A percentile compares a stretch with the other conserved stretches of the same genome.
These are phyloP conservation scores for Jamesozyma hellenica DNA, from an alignment of 805 yeast species.

Conservation along the genomic window DNA sequence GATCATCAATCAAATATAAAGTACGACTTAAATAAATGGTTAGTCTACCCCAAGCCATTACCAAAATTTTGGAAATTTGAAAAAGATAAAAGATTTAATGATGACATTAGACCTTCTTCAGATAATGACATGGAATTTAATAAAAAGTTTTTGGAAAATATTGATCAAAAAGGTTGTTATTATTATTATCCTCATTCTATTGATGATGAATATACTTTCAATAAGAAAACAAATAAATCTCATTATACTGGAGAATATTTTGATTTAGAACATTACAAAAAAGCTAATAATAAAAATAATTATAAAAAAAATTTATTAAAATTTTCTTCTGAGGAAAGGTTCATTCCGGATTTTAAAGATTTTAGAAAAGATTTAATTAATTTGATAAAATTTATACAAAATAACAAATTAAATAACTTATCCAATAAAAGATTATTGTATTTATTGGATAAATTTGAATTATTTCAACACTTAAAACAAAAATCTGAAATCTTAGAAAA, in stretches of 20 bases:
- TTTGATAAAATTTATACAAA: slow-evolving; percentile 15
- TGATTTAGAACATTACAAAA: slow-evolving; percentile 22
- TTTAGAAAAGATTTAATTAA: slow-evolving; percentile 26
- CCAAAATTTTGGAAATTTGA: slow-evolving; percentile 35
- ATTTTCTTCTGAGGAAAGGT: slow-evolving; percentile 1
- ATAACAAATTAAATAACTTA: slow-evolving; percentile 11
- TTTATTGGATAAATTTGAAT: slow-evolving; percentile 29
- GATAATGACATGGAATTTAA: slow-evolving; percentile 8
- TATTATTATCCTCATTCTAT: slow-evolving; percentile 7
- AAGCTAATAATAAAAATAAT: slow-evolving; percentile 5
- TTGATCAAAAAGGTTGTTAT: slow-evolving; percentile 3
- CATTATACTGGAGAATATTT: slow-evolving; percentile 31
- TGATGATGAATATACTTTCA: slow-evolving; percentile 13
- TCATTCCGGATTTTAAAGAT: slow-evolving; percentile 24
- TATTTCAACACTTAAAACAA: slow-evolving; percentile 28
- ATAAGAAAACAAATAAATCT: not conserved
- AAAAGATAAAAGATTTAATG: slow-evolving; percentile 23
- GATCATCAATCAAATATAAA: slow-evolving; percentile 63
- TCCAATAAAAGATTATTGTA: slow-evolving; percentile 26
- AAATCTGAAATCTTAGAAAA: slow-evolving; percentile 29
- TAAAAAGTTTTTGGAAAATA: slow-evolving; percentile 3
- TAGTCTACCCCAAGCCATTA: slow-evolving; percentile 71
- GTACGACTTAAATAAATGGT: slow-evolving; percentile 52
- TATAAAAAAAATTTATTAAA: not conserved
- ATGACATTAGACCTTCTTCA: not conserved